A percentile compares a stretch with the other conserved stretches of the same genome.
Evolutionary conservation across 805 yeast species (phyloP).

Genomic region (Sungouiella thailandica): DNA sequence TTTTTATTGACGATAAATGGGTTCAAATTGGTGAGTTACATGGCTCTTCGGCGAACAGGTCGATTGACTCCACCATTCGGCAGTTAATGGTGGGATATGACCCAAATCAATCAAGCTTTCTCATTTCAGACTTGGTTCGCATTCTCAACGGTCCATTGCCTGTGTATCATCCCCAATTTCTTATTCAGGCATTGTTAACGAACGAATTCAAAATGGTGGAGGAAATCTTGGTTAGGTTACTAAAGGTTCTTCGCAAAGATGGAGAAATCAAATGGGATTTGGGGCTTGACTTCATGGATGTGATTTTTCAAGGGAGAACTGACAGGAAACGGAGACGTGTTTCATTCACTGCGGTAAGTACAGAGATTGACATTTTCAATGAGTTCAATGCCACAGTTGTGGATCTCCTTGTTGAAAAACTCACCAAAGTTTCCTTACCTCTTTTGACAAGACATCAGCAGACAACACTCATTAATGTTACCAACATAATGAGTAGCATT

Average conservation of each 20-base stretch:
- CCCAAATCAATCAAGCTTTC: conserved; percentile 20
- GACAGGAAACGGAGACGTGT: neutral
- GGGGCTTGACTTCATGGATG: conserved; percentile 18
- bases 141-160: conserved; percentile 88
- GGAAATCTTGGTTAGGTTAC: conserved; percentile 50
- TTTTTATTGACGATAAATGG: conserved; percentile 73
- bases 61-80: conserved; percentile 50
- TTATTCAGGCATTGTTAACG: conserved; percentile 68
- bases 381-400: conserved; percentile 41
- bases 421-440: conserved; percentile 66
- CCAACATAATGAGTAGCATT: conserved; percentile 58
- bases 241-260: conserved; percentile 43
- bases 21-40: conserved; percentile 25
- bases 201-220: conserved; percentile 54
- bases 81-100: conserved; percentile 32
- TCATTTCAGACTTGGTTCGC: conserved; percentile 64
- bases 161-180: conserved; percentile 82
- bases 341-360: conserved; percentile 1
- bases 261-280: conserved; percentile 30
- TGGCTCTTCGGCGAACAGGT: conserved; percentile 8
- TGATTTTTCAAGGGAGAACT: neutral
- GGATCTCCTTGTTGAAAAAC: conserved; percentile 48
- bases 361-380: conserved; percentile 23
- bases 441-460: conserved; percentile 89
- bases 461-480: conserved; percentile 66